Percentiles rank a stretch among this genome's conserved stretches.
Conservation (phyloP, 805 yeast genomes). For the Cyberlindnera suaveolens region DNA sequence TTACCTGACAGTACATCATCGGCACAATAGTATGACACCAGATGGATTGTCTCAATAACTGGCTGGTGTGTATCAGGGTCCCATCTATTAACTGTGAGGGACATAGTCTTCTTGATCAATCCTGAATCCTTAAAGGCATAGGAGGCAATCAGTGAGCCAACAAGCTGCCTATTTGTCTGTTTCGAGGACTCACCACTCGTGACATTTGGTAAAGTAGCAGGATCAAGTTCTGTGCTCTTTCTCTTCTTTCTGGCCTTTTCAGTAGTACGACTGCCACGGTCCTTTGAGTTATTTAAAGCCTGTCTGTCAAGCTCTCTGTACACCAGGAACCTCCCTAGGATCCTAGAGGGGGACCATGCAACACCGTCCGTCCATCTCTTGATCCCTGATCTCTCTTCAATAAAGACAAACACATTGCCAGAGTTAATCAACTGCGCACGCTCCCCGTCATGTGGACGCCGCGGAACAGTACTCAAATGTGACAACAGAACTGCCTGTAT, state of each 20-base stretch:
- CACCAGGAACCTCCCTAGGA: conserved; percentile 76
- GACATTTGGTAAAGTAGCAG: not conserved
- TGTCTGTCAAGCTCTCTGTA: conserved; percentile 61
- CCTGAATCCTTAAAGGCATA: conserved; percentile 68
- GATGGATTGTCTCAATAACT: conserved; percentile 45
- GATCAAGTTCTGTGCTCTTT: conserved; percentile 1
- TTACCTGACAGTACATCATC: conserved; percentile 61
- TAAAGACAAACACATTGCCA: conserved; percentile 80
- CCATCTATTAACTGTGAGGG: conserved; percentile 26
- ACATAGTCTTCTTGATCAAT: conserved; percentile 75
- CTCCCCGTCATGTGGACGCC: conserved; percentile 82
- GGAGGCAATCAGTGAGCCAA: conserved; percentile 52
- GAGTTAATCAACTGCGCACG: conserved; percentile 57
- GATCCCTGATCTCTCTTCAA: conserved; percentile 76
- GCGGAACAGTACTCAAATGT: conserved; percentile 51
- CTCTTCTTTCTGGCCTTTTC: conserved; percentile 5
- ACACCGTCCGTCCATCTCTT: conserved; percentile 97
- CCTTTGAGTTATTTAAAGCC: conserved; percentile 24
- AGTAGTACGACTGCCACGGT: conserved; percentile 1
- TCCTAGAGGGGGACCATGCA: conserved; percentile 88
- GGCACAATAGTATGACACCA: conserved; percentile 73
- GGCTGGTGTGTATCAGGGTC: conserved; percentile 8
- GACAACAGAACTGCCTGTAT: conserved; percentile 74
- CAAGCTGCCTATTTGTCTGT: conserved; percentile 31
- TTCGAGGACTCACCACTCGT: not conserved